Percentiles rank a stretch among this genome's conserved stretches.
Evolutionary conservation across 2,329 filamentous ascomycete genomes (phyloP).

Genomic region (Epichloe gansuensis): DNA sequence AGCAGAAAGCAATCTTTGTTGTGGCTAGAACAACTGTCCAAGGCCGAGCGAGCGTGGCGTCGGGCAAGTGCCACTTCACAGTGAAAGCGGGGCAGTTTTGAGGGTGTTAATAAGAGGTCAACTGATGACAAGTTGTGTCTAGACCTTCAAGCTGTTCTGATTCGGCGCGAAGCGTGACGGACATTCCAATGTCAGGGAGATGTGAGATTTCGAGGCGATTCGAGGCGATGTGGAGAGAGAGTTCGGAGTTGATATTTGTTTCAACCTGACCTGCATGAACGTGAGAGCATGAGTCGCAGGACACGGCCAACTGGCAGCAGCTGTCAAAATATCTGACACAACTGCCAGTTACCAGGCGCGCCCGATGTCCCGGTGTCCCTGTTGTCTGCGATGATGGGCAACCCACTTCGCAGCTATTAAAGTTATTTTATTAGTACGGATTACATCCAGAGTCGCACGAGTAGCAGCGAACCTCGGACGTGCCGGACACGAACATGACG

Average conservation of each 20-base stretch:
- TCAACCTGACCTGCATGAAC: neutral
- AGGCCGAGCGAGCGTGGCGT: constrained; percentile 2
- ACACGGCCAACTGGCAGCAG: neutral
- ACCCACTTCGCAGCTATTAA: neutral
- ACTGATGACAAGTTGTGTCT: neutral
- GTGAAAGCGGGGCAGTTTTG: constrained; percentile 4
- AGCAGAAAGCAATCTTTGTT: neutral
- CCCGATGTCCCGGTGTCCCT: neutral
- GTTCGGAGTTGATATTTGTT: neutral
- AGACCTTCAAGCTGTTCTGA: neutral
- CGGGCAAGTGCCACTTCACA: neutral
- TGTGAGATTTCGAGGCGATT: neutral
- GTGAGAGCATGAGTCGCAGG: neutral
- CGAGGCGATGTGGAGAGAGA: neutral
- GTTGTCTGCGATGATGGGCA: neutral
- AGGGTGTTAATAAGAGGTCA: neutral
- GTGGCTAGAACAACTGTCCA: constrained; percentile 1
- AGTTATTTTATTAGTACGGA: too few relatives aligned
- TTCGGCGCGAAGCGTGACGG: neutral
- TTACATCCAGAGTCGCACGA: neutral
- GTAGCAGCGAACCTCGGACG: neutral
- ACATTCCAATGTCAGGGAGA: neutral
- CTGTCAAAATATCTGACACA: neutral
- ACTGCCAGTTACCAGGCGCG: neutral
- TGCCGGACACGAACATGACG: neutral